Percentiles rank a stretch among this genome's conserved stretches.
phyloP scores from a whole-genome alignment of 1,284 basidiomycete genomes.

The Butyriboletus appendiculatus region DNA sequence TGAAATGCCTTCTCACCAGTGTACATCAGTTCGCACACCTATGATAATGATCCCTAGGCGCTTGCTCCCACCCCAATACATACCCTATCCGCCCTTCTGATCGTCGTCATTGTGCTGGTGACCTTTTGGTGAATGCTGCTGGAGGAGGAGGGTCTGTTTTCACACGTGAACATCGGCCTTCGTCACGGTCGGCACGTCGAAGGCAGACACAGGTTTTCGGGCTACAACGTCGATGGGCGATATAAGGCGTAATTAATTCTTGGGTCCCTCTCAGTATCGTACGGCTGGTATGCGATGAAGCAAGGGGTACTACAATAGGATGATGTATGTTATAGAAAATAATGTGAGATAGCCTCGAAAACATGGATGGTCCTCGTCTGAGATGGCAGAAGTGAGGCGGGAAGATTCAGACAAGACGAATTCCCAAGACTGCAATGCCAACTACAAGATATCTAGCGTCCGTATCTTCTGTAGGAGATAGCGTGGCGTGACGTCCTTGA shows the following conservation, averaged over 20 bases:
- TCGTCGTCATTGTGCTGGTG: background rate
- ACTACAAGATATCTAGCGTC: conserved; percentile 2
- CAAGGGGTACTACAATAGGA: background rate
- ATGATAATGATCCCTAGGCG: background rate
- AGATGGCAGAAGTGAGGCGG: too few species aligned
- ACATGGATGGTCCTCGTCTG: background rate
- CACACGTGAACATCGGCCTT: too few species aligned
- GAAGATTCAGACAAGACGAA: background rate
- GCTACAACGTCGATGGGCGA: too few species aligned
- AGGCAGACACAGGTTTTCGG: too few species aligned
- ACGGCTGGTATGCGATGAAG: too few species aligned
- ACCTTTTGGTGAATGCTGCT: too few species aligned
- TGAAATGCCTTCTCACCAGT: background rate
- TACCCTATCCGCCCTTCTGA: too few species aligned
- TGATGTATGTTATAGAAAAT: background rate
- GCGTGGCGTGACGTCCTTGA: background rate
- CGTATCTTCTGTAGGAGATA: background rate
- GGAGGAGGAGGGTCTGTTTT: too few species aligned
- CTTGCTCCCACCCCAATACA: background rate
- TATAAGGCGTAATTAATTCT: too few species aligned
- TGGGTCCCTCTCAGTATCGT: too few species aligned
- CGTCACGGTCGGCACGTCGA: too few species aligned
- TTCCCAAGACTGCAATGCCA: background rate
- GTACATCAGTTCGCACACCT: background rate
- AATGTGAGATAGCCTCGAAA: background rate